Evolutionary conservation across 1,284 basidiomycete species (phyloP), one percentile per base, ranked within the genome.

Genomic region (Melampsora larici-populina): DNA sequence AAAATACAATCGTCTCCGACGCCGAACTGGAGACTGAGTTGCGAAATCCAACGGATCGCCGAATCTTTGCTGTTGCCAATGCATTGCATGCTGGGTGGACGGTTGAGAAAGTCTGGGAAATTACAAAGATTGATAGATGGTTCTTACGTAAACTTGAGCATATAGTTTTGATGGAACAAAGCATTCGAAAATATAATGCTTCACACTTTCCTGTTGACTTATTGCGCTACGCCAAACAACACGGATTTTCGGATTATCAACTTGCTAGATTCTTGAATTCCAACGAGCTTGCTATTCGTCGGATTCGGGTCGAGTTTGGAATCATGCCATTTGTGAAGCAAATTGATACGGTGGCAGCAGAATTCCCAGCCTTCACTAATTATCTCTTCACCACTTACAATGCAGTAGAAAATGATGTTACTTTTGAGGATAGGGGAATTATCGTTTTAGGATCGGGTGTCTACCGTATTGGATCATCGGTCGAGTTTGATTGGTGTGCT

Each of bases 401-500:
- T 82, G 96, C 92, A 15, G 86, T 90, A 80, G 92, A 95, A 84
- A 92, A 98, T 84, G 96, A 98, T 82, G 86, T 99, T 81, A 85
- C 86, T 15, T 98, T 98, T 85, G 86, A 90, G 76, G 97, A 99
- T 83, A 89, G 92, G 79, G 96, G 96, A 81, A 90, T 97, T 79
- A 97, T 99, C 89, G 96, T 98, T 17, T 89, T 98, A 46, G 97
- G 96, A 36, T 98, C 97, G 33, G 96, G 96, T 81, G 96, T 98
- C 21, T 99, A 99, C 86, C 91, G 97, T 78, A 99, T 99, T 82
- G 96, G 97, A 48, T 97, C 94, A 0, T 97, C 94, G 1, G 97
- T 99, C 85, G 97, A 99, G 86, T 99, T 99, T 85, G 96, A 99
- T 84, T 99, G 96, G 97, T 99, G 96, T 85, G 96, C 96, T 24